Base-by-base conservation (phyloP, 805 yeast genomes). In the Lachancea lanzarotensis region DNA sequence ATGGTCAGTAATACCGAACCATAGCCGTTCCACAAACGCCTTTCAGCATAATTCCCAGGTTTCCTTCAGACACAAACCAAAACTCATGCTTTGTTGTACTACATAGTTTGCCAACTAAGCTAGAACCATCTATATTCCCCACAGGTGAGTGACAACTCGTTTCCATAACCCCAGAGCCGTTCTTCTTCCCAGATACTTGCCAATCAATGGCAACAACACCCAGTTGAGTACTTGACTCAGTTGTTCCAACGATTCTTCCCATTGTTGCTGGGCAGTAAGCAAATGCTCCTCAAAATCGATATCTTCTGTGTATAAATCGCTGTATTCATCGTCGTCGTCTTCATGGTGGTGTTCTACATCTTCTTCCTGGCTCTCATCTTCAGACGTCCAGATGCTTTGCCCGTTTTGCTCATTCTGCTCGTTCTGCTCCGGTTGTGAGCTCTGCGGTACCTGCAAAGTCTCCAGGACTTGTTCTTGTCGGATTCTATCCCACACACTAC, bases 181-280 rank as follows among this genome's bases (percentile, higher is more conserved):
- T 50, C 80, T 62, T 51, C 90, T 71, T 3, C 93, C 93, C 38
- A 83, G 50, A 35, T 78, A 70, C 59, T 80, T 82, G 3, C 90
- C 90, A 16, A 81, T 53, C 47, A 82, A 56, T 2, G 93, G 93
- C 42, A 83, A 66, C 30, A 83, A 54, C 12, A 84, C 78, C 62
- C 79, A 71, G 45, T 74, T 76, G 29, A 81, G 62, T 30, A 82
- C 69, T n/a, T 75, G 75, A 33, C 70, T 71, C 45, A 84, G 57
- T 59, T 83, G 89, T 37, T 67, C 65, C 39, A 83, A 49, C 30
- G 83, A 79, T 53, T 80, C 84, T 42, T 82, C 84, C 89, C 89
- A 83, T 54, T 83, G 87, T 51, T 78, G 72, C 53, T 81, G 84
- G 1, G 86, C 82, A 30, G 76, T 64, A 16, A 60, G 49, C 38